Base-by-base conservation (phyloP, 2,329 filamentous ascomycete species). In the Aspergillus glaucus region DNA sequence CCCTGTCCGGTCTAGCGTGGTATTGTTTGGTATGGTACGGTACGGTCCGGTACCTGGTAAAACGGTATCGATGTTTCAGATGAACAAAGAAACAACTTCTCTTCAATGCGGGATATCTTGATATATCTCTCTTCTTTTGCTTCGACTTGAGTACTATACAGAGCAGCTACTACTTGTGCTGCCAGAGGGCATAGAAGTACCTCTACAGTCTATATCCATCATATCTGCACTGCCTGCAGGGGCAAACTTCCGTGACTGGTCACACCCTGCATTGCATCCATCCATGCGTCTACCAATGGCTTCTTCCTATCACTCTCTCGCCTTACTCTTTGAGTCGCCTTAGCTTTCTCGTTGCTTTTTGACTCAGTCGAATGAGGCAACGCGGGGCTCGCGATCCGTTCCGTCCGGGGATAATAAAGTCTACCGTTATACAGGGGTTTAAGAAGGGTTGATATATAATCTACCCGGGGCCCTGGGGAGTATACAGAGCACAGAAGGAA, bases 1-100 rank as follows among this genome's bases (percentile, higher is more conserved):
- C 37, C 37, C 37, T 9, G 17, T 19, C n/a, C 8, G 46, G 43
- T 15, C 40, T 52, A 55, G 52, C 46, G 50, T 48, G 44, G 50
- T 49, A 55, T 53, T 30, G 52, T 17, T 21, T 19, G n/a, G 37
- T 40, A 40, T 40, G 37, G 37, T 40, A 40, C 17, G 37, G 37
- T 40, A 36, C 34, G 15, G 34, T 36, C 14, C 14, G 34, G 15
- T 36, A 36, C 15, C 34, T n/a, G 15, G 15, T 17, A 36, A 36
- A n/a, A 36, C n/a, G 34, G 34, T 36, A 30, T 30, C 26, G 26
- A 10, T 12, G 26, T 30, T 30, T 30, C 26, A 30, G 26, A 30
- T 36, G 34, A 36, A 36, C 34, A 36, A n/a, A 36, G n/a, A 36
- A 36, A 6, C 26, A 30, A 30, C 26, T 30, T 30, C 26, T 30